Evolutionary conservation across 306 rosid genomes (phyloP).

Genomic region (Alnus rubra): DNA sequence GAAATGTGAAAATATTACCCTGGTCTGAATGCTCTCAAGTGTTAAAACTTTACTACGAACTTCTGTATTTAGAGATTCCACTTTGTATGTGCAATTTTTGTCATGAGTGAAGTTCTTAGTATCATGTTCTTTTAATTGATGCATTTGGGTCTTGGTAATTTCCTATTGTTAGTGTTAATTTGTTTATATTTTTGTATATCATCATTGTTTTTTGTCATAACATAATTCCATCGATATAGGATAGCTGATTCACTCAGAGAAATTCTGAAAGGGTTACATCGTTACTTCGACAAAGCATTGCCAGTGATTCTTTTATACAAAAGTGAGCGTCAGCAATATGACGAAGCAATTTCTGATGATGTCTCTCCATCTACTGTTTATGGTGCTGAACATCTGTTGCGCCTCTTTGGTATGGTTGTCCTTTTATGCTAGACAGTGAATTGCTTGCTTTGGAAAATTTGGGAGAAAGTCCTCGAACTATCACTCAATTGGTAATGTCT

Average conservation of each 20-base stretch:
- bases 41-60: not conserved
- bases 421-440: not conserved
- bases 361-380: constrained; percentile 66
- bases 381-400: constrained; percentile 92
- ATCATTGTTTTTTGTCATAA: constrained; percentile 11
- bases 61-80: not conserved
- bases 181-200: constrained; percentile 11
- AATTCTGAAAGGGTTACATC: constrained; percentile 63
- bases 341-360: constrained; percentile 52
- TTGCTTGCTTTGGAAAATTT: not conserved
- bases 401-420: constrained; percentile 70
- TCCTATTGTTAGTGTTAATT: not conserved
- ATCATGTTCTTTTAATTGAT: not conserved
- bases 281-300: constrained; percentile 86
- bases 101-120: not conserved
- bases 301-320: constrained; percentile 74
- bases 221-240: constrained; percentile 43
- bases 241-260: constrained; percentile 56
- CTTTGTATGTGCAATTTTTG: not conserved
- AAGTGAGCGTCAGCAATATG: constrained; percentile 74
- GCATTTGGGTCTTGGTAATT: constrained; percentile 19
- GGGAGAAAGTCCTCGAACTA: too few relatives aligned
- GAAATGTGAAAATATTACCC: not conserved
- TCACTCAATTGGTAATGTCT: too few relatives aligned
- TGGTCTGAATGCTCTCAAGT: not conserved